Conservation (phyloP, 2,329 filamentous ascomycete genomes). For the Penicillium sclerotiorum region DNA sequence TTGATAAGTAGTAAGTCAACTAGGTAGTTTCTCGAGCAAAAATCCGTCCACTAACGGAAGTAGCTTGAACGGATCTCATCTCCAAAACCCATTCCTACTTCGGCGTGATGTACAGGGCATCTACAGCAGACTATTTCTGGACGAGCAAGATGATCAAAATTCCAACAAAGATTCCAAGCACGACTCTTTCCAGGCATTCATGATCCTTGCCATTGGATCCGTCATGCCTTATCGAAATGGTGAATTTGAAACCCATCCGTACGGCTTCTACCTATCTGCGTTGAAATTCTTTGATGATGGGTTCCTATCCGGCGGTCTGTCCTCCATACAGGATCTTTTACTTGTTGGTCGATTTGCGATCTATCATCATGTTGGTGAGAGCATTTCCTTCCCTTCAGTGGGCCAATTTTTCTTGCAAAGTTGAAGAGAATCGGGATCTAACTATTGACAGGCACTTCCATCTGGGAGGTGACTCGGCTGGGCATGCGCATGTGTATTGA, state of each 20-base stretch:
- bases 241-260: slow-evolving; percentile 38
- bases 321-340: slow-evolving; percentile 45
- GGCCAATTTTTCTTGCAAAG: too few species aligned
- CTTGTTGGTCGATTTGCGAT: slow-evolving; percentile 47
- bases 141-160: not conserved
- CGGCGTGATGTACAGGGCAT: slow-evolving; percentile 25
- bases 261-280: slow-evolving; percentile 46
- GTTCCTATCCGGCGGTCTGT: slow-evolving; percentile 35
- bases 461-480: slow-evolving; percentile 47
- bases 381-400: not conserved
- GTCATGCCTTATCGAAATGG: slow-evolving; percentile 39
- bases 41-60: not conserved
- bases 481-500: slow-evolving; percentile 48
- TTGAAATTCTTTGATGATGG: slow-evolving; percentile 33
- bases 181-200: slow-evolving; percentile 40
- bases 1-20: slow-evolving; percentile 24
- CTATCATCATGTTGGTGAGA: slow-evolving; percentile 45
- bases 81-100: slow-evolving; percentile 26
- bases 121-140: slow-evolving; percentile 22
- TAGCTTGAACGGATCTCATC: slow-evolving; percentile 19
- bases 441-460: slow-evolving; percentile 27
- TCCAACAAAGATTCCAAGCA: slow-evolving; percentile 15
- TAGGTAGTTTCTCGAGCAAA: not conserved
- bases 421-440: too few species aligned
- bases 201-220: slow-evolving; percentile 43